A percentile compares a stretch with the other conserved stretches of the same genome.
phyloP scores from a whole-genome alignment of 1,139 yeast genomes.

The Kodamaea ohmeri region DNA sequence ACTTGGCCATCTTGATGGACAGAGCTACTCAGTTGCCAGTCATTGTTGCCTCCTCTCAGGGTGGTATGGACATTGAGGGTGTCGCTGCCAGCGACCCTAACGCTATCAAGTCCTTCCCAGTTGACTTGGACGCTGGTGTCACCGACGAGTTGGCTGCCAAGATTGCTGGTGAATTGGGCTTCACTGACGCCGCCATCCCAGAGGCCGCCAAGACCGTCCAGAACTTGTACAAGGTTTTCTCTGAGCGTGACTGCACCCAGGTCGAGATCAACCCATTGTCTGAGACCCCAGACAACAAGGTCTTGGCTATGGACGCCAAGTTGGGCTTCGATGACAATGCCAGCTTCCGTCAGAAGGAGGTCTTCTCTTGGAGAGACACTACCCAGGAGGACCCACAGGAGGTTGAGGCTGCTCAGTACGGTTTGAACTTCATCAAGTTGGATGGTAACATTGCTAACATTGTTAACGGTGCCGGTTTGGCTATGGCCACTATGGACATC shows the following conservation, averaged over 20 bases:
- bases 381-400: constrained; percentile 99
- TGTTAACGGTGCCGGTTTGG: constrained; percentile 99
- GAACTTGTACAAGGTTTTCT: constrained; percentile 84
- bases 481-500: constrained; percentile 99
- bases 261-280: constrained; percentile 98
- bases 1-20: constrained; percentile 92
- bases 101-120: constrained; percentile 87
- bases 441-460: constrained; percentile 98
- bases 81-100: constrained; percentile 91
- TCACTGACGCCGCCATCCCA: constrained; percentile 71
- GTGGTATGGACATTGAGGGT: constrained; percentile 99
- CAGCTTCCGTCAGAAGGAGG: constrained; percentile 89
- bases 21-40: constrained; percentile 87
- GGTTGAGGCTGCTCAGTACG: constrained; percentile 85
- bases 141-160: constrained; percentile 72
- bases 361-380: constrained; percentile 89
- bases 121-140: constrained; percentile 76
- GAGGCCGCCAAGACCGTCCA: constrained; percentile 87
- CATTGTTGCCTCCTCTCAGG: constrained; percentile 95
- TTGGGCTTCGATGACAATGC: constrained; percentile 98
- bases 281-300: constrained; percentile 87
- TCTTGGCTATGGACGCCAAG: constrained; percentile 99
- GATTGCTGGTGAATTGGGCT: constrained; percentile 80
- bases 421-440: constrained; percentile 93
- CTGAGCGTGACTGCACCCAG: constrained; percentile 93